Evolutionary conservation across 192 early-diverging fungal species (phyloP).

Genomic region (Backusella liffmaniae): DNA sequence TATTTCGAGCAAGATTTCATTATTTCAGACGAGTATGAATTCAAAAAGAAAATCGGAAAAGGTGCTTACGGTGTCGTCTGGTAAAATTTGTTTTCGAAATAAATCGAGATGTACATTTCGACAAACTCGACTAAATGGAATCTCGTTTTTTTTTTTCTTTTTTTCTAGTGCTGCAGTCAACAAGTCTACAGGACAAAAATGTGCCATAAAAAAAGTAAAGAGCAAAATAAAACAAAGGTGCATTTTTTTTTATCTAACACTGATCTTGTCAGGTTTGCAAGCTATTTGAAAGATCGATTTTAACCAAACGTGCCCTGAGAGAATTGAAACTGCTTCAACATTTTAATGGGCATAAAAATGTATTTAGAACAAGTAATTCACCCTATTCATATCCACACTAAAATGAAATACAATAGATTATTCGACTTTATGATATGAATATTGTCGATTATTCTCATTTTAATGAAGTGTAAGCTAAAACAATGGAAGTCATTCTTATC

Average conservation of each 20-base stretch:
- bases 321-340: conserved; percentile 95
- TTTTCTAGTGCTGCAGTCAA: background rate
- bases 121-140: background rate
- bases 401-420: conserved; percentile 53
- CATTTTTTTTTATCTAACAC: conserved; percentile 68
- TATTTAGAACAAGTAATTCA: conserved; percentile 21
- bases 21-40: conserved; percentile 52
- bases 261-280: conserved; percentile 38
- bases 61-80: conserved; percentile 89
- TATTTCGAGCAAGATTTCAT: conserved; percentile 33
- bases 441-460: conserved; percentile 67
- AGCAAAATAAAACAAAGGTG: background rate
- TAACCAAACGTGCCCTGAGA: conserved; percentile 89
- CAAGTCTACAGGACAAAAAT: background rate
- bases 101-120: background rate
- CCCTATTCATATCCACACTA: background rate
- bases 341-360: conserved; percentile 95
- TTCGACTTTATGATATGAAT: conserved; percentile 75
- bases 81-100: conserved; percentile 40
- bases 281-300: conserved; percentile 87
- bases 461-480: conserved; percentile 62
- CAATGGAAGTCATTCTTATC: background rate
- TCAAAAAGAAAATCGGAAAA: conserved; percentile 77
- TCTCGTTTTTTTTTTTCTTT: background rate
- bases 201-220: conserved; percentile 22